Percentiles rank a stretch among this genome's conserved stretches.
phyloP scores from a whole-genome alignment of 352 stramenopile species.

The Phytophthora hybrid region DNA sequence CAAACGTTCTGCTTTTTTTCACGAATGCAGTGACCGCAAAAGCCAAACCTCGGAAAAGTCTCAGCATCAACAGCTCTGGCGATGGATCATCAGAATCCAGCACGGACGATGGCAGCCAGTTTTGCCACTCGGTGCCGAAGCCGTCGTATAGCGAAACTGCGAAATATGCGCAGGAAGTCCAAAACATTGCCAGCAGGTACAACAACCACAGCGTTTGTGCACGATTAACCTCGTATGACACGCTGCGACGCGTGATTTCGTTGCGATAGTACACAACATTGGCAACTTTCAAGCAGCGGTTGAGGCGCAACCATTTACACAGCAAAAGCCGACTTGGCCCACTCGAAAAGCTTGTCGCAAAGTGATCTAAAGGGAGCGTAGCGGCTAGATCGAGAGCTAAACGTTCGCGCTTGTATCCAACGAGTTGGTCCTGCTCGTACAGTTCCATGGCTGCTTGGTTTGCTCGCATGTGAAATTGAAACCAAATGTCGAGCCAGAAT shows the following conservation, averaged over 20 bases:
- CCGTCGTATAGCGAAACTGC: constrained; percentile 63
- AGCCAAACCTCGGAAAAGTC: constrained; percentile 57
- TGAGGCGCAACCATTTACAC: constrained; percentile 57
- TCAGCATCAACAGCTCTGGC: constrained; percentile 44
- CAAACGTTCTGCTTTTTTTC: constrained; percentile 67
- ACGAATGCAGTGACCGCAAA: constrained; percentile 68
- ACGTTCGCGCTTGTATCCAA: constrained; percentile 63
- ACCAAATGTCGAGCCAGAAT: constrained; percentile 67
- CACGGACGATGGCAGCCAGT: constrained; percentile 50
- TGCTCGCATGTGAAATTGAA: constrained; percentile 61
- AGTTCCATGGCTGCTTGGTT: constrained; percentile 66
- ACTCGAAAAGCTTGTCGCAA: constrained; percentile 34
- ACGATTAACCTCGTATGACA: constrained; percentile 65
- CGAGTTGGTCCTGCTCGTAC: constrained; percentile 66
- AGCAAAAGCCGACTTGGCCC: constrained; percentile 10
- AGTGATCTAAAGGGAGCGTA: constrained; percentile 63
- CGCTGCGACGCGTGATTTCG: constrained; percentile 68
- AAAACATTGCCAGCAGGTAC: constrained; percentile 70
- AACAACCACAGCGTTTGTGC: constrained; percentile 65
- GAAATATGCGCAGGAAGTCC: constrained; percentile 72
- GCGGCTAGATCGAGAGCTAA: constrained; percentile 51
- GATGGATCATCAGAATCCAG: constrained; percentile 42
- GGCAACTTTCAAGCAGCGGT: constrained; percentile 61
- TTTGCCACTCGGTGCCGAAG: constrained; percentile 62
- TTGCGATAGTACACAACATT: constrained; percentile 69